Percentiles rank a stretch among this genome's conserved stretches.
These are phyloP conservation scores for Actinomortierella ambigua DNA, from an alignment of 371 early-diverging fungal species.

Conservation along the genomic window DNA sequence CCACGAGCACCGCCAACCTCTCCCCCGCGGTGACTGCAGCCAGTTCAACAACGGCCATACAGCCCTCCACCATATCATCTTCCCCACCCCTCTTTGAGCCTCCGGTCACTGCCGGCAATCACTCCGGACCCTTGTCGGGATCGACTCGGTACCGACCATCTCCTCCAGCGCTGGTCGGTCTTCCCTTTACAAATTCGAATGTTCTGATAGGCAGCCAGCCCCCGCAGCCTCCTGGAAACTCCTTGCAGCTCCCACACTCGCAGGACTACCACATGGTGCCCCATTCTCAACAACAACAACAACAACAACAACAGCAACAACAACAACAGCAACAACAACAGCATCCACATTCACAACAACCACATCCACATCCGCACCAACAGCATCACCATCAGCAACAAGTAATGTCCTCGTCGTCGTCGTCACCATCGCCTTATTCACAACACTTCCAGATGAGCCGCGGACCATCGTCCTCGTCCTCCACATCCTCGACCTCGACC, in stretches of 20 bases:
- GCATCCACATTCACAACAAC: conserved; percentile 9
- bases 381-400: conserved; percentile 4
- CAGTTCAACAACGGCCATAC: conserved; percentile 4
- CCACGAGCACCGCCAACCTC: neutral
- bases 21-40: conserved; percentile 6
- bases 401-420: conserved; percentile 1
- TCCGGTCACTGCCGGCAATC: no score
- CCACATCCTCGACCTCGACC: conserved; percentile 20
- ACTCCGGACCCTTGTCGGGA: no score
- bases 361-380: conserved; percentile 6
- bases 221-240: no score
- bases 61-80: neutral
- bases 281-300: neutral
- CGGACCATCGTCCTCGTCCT: conserved; percentile 23
- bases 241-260: no score
- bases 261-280: no score
- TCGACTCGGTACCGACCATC: no score
- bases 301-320: neutral
- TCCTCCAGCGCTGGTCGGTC: no score
- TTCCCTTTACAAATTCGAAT: no score
- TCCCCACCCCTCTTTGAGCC: no score
- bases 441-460: conserved; percentile 15
- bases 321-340: conserved; percentile 3
- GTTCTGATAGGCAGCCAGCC: no score
- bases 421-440: no score